Conservation (phyloP, 768 basidiomycete species). For the Pleurotus giganteus region DNA sequence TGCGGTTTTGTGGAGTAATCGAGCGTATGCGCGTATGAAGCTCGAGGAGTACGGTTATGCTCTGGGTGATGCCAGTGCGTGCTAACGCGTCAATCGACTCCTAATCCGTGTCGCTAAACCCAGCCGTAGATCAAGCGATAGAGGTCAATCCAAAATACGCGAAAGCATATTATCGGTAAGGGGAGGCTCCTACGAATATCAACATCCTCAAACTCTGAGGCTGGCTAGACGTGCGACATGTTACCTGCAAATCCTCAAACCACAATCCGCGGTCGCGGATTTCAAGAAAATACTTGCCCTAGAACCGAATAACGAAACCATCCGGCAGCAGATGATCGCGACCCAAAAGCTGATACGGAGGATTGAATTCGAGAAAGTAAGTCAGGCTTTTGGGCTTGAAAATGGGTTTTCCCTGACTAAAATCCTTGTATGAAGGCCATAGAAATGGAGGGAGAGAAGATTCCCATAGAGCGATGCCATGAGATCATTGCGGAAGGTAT, state of each 20-base stretch:
- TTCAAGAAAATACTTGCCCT: slow-evolving; percentile 81
- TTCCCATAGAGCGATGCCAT: slow-evolving; percentile 67
- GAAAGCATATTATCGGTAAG: slow-evolving; percentile 85
- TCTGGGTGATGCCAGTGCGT: slow-evolving; percentile 80
- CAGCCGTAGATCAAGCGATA: slow-evolving; percentile 70
- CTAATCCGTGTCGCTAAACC: slow-evolving; percentile 8
- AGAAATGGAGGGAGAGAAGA: slow-evolving; percentile 86
- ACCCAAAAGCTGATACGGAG: slow-evolving; percentile 90
- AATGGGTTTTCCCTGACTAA: background rate
- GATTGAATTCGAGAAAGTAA: slow-evolving; percentile 92
- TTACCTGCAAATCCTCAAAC: slow-evolving; percentile 86
- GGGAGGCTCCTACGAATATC: slow-evolving; percentile 9
- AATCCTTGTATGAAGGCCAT: slow-evolving; percentile 61
- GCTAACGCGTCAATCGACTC: slow-evolving; percentile 28
- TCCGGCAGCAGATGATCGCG: slow-evolving; percentile 75
- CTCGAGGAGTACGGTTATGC: slow-evolving; percentile 94
- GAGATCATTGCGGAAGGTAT: slow-evolving; percentile 80
- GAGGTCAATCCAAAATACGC: slow-evolving; percentile 85
- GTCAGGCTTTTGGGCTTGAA: background rate
- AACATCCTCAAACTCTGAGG: background rate
- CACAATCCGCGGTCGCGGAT: slow-evolving; percentile 82
- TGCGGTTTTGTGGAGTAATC: slow-evolving; percentile 90
- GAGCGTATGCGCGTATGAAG: slow-evolving; percentile 90
- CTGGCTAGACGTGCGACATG: slow-evolving; percentile 77
- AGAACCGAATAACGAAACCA: slow-evolving; percentile 84